Evolutionary conservation across 345 rosid genomes (phyloP), one percentile per base, ranked within the genome.

Genomic region (Hirschfeldia incana): DNA sequence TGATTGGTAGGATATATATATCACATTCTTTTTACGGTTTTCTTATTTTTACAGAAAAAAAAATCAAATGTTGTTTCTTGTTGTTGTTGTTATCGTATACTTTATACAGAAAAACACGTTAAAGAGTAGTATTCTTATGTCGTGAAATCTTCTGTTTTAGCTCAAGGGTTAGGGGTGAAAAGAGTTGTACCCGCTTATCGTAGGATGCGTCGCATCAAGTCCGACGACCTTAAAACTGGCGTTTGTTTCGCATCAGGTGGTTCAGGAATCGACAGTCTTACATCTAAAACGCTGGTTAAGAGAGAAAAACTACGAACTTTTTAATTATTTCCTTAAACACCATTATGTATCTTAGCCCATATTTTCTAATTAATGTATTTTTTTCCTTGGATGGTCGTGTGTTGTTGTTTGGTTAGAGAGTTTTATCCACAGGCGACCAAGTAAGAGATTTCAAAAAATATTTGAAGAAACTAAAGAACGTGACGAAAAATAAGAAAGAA

Each of bases 341-440:
- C 36, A 4, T 59, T 67, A 17, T 12, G 29, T 29, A 29, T 29
- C 36, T 33, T 26, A 55, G 36, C 53, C 58, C 44, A 11, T 2
- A 8, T 46, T 72, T 71, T 28, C 16, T 63, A 29, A 53, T 16
- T 51, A 34, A 26, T 61, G 2, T 68, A 55, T 13, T 13, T 39
- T 13, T 49, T 49, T 51, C 6, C 16, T 49, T 27, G 49, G 49
- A 61, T 69, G 67, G 44, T 44, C 13, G 49, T 64, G 46, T 32
- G 46, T 59, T 66, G 46, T 70, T 62, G 61, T 32, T 58, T 73
- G 69, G 65, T 10, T 80, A 89, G 93, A 74, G 87, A 44, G 90
- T 78, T 13, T 36, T 87, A 61, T 70, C 90, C 1, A 55, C 88
- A 3, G 6, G 37, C 11, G 85, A 87, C 70, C 97, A 92, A 80